Evolutionary conservation across 202 grass and related monocot species (phyloP).

Genomic region (Schoenoplectus tabernaemontani): DNA sequence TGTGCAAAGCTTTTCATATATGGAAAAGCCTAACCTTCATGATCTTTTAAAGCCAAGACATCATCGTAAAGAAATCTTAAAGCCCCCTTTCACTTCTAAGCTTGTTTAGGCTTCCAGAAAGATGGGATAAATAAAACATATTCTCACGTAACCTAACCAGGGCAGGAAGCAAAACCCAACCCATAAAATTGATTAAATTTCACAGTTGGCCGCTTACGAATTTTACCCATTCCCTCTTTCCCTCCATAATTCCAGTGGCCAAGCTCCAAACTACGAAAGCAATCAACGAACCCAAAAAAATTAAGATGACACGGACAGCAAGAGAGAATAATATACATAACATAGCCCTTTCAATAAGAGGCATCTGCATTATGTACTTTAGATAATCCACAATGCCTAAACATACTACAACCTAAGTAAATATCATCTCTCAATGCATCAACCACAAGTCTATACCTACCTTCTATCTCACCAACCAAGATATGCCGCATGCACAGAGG

Average conservation of each 20-base stretch:
- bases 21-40: background rate
- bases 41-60: no score
- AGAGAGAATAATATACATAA: background rate
- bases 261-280: no score
- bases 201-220: background rate
- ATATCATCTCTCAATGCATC: slow-evolving; percentile 11
- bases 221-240: background rate
- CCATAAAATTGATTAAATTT: background rate
- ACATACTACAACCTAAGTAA: slow-evolving; percentile 18
- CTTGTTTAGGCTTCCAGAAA: no score
- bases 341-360: slow-evolving; percentile 9
- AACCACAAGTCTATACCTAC: slow-evolving; percentile 26
- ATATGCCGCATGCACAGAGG: background rate
- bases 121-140: background rate
- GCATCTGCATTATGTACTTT: slow-evolving; percentile 18
- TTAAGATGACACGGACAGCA: background rate
- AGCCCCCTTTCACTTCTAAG: no score
- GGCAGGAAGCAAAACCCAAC: background rate
- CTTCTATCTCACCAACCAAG: background rate
- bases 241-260: background rate
- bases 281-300: background rate
- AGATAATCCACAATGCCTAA: slow-evolving; percentile 11
- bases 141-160: background rate
- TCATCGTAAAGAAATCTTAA: no score
- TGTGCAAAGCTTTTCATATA: background rate